phyloP scores from a whole-genome alignment of 208 protist genomes.

The Trypanosoma theileri region DNA sequence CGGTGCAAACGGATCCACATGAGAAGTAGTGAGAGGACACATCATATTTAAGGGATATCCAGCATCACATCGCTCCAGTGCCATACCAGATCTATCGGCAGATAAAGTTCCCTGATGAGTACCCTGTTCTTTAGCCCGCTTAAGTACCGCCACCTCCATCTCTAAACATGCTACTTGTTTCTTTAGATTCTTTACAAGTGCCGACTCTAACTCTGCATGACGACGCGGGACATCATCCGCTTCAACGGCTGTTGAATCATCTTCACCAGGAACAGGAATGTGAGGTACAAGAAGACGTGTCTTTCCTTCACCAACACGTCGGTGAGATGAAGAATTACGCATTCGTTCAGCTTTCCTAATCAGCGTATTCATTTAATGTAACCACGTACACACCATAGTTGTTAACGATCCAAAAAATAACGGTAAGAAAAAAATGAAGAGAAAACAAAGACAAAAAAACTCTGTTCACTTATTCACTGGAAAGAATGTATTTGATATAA shows the following conservation, averaged over 20 bases:
- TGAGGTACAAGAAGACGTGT: background rate
- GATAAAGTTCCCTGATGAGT: background rate
- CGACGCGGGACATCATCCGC: background rate
- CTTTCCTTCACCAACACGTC: no score
- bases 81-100: background rate
- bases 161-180: slow-evolving; percentile 64
- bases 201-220: slow-evolving; percentile 32
- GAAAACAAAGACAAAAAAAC: no score
- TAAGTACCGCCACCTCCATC: slow-evolving; percentile 42
- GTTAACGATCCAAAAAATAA: no score
- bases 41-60: no score
- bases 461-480: no score
- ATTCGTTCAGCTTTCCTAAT: no score
- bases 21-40: background rate
- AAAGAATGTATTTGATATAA: no score
- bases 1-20: slow-evolving; percentile 4
- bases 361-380: no score
- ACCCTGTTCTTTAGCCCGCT: slow-evolving; percentile 25
- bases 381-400: no score
- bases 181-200: slow-evolving; percentile 70
- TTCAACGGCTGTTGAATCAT: background rate
- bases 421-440: no score
- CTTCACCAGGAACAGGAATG: background rate
- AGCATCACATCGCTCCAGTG: no score
- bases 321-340: no score